phyloP scores from a whole-genome alignment of 2,329 filamentous ascomycete species.

The Cercospora berteroae region DNA sequence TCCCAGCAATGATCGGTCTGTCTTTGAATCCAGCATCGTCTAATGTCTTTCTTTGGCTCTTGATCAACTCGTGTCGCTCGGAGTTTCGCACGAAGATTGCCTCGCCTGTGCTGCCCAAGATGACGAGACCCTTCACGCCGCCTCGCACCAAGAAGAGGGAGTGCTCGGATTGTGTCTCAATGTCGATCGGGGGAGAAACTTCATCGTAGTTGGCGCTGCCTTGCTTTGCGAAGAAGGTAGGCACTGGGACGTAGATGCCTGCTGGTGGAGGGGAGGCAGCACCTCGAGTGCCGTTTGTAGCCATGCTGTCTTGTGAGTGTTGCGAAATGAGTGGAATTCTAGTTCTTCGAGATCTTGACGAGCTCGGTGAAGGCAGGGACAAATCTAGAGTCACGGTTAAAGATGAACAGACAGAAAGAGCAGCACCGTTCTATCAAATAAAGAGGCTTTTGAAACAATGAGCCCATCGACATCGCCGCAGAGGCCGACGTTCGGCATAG shows the following conservation, averaged over 20 bases:
- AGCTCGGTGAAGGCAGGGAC: background rate
- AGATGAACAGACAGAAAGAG: background rate
- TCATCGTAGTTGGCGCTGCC: conserved; percentile 44
- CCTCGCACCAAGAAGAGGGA: conserved; percentile 59
- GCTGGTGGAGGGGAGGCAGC: conserved; percentile 45
- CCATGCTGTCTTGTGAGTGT: conserved; percentile 8
- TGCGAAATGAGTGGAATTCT: background rate
- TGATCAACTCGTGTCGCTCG: conserved; percentile 58
- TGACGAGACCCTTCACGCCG: conserved; percentile 61
- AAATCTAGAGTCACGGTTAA: background rate
- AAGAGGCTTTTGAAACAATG: background rate
- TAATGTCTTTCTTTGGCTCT: conserved; percentile 56
- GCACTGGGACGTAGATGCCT: conserved; percentile 60
- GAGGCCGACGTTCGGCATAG: conserved; percentile 12
- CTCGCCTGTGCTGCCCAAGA: conserved; percentile 65
- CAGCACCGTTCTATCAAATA: background rate
- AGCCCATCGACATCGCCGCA: conserved; percentile 1
- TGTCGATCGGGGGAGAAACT: conserved; percentile 55
- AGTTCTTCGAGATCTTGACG: background rate
- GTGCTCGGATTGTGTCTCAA: conserved; percentile 58
- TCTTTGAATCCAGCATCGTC: conserved; percentile 56
- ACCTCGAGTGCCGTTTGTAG: conserved; percentile 18
- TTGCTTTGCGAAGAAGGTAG: conserved; percentile 62
- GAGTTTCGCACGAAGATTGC: conserved; percentile 59
- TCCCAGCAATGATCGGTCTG: conserved; percentile 63